Evolutionary conservation across 495 filamentous ascomycete genomes (phyloP).

Genomic region (Aspergillus coremiiformis): DNA sequence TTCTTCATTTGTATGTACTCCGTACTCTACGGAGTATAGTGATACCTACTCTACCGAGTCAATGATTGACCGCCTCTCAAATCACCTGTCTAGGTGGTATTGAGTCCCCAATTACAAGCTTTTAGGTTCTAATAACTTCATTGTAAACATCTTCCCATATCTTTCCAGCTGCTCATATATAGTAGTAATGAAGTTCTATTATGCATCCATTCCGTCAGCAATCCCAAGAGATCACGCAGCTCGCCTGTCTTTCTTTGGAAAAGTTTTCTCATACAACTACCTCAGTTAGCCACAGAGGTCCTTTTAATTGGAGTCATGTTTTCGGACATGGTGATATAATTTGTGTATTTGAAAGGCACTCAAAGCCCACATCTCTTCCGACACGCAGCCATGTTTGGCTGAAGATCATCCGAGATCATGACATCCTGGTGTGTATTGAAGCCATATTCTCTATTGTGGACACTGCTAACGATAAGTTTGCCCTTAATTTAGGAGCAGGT

Average conservation of each 20-base stretch:
- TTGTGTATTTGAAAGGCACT: conserved; percentile 22
- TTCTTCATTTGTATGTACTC: too few relatives aligned
- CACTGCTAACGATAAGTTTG: not conserved
- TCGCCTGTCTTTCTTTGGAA: conserved; percentile 26
- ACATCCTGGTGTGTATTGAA: conserved; percentile 22
- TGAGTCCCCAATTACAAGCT: too few relatives aligned
- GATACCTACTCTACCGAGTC: too few relatives aligned
- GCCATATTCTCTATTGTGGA: not conserved
- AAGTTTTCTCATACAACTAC: conserved; percentile 40
- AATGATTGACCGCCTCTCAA: not conserved
- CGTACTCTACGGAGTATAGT: too few relatives aligned
- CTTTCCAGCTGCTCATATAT: too few relatives aligned
- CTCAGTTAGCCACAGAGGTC: conserved; percentile 24
- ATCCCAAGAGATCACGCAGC: conserved; percentile 6
- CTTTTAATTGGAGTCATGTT: conserved; percentile 35
- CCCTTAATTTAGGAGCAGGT: conserved; percentile 27
- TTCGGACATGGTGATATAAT: conserved; percentile 26
- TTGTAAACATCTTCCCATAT: too few relatives aligned
- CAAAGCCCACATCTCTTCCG: not conserved
- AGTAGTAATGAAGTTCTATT: not conserved
- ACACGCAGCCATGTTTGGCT: conserved; percentile 18
- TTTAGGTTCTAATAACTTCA: too few relatives aligned
- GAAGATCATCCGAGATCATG: conserved; percentile 20
- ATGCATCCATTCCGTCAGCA: conserved; percentile 11
- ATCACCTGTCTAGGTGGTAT: not conserved